Base-by-base conservation (phyloP, 495 filamentous ascomycete species). In the Immersiella caudata region DNA sequence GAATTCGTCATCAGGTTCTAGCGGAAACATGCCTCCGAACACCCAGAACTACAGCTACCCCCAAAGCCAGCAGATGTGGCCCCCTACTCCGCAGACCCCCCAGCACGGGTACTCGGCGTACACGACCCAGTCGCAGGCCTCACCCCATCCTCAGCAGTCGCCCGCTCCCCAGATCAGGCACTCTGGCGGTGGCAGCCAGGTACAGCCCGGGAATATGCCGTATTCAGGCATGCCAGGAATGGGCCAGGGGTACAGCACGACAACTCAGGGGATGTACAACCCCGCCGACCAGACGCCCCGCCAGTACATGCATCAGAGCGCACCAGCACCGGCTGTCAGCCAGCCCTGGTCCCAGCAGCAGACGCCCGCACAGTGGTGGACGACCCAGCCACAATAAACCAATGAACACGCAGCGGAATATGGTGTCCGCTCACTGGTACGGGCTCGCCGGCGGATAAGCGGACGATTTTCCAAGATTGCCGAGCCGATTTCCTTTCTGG, bases 81-180 rank as follows among this genome's bases (percentile, higher is more conserved):
- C 81, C 60, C 76, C 80, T 14, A 81, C 81, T 6, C 74, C 75
- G 21, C 82, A 84, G 61, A 78, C 80, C 16, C 81, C 79, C 12
- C 82, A 82, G 67, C 80, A 80, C 64, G 76, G 76, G 57, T 81
- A 82, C 68, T 74, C 73, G 21, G 78, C 79, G 55, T 82, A 83
- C 66, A 82, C 80, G 16, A 74, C 82, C 3, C 85, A 86, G 70
- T 79, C 87, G 18, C 87, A 90, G 67, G 81, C 81, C 21, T 85
- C 86, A 5, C 87, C 79, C 46, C 84, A 86, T 59, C 82, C 83
- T 18, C 82, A 86, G 24, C 85, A 88, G 35, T 86, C 87, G 40
- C 85, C 82, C 7, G 82, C 85, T 29, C 84, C 87, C 26, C 88
- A 88, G 66, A 80, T 89, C 18, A 88, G 86, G 27, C 89, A 90